These are phyloP conservation scores for Ciborinia camelliae DNA, from an alignment of 2,329 filamentous ascomycete species.

Conservation along the genomic window DNA sequence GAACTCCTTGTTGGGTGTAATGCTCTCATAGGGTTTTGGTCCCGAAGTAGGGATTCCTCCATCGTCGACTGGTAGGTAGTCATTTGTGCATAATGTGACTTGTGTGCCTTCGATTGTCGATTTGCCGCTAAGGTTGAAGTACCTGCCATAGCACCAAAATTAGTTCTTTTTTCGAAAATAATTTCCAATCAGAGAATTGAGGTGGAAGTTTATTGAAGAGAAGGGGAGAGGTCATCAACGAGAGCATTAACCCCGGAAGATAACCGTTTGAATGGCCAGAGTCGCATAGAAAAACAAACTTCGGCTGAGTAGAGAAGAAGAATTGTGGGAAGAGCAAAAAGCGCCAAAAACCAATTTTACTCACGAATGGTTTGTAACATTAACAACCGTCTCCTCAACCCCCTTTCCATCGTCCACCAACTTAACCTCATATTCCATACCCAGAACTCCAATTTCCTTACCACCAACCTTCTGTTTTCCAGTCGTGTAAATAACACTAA, in stretches of 20 bases:
- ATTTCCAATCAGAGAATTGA: too few relatives aligned
- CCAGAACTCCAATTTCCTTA: conserved; percentile 66
- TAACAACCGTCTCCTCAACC: conserved; percentile 84
- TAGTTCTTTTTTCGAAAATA: background rate
- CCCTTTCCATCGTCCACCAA: conserved; percentile 55
- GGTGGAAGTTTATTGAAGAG: too few relatives aligned
- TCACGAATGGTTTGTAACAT: conserved; percentile 93
- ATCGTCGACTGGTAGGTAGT: conserved; percentile 71
- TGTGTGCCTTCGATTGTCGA: conserved; percentile 61
- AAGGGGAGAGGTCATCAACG: too few relatives aligned
- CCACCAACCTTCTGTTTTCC: conserved; percentile 62
- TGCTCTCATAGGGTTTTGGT: conserved; percentile 59
- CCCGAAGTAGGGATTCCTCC: conserved; percentile 68
- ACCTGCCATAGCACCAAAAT: conserved; percentile 37
- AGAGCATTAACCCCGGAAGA: too few relatives aligned
- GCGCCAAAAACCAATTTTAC: conserved; percentile 33
- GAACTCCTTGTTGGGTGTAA: conserved; percentile 66
- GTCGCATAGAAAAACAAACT: too few relatives aligned
- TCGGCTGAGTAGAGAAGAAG: too few relatives aligned
- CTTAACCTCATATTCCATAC: conserved; percentile 86
- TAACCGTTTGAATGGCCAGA: too few relatives aligned
- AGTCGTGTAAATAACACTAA: conserved; percentile 73
- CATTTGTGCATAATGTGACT: conserved; percentile 54
- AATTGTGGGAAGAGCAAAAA: too few relatives aligned
- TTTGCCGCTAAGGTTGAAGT: conserved; percentile 60